Evolutionary conservation across 805 yeast species (phyloP).

Genomic region (Wickerhamiella slavikovae): DNA sequence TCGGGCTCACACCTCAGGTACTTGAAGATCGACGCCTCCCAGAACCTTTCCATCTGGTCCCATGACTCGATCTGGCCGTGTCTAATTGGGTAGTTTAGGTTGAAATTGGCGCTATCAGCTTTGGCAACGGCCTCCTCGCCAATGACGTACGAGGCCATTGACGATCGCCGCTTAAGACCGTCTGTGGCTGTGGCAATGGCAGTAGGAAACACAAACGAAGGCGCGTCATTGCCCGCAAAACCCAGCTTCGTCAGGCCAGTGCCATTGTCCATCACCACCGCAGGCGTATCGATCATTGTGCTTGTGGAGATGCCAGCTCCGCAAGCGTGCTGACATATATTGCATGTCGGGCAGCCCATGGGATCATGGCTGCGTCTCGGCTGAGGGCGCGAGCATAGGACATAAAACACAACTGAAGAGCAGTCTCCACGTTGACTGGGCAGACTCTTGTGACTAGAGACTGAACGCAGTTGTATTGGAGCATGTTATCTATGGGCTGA

Average conservation of each 20-base stretch:
- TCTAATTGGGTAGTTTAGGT: slow-evolving; percentile 76
- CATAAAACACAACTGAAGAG: too few relatives aligned
- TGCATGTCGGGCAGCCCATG: too few relatives aligned
- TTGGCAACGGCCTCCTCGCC: slow-evolving; percentile 91
- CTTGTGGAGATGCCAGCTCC: too few relatives aligned
- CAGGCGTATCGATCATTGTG: slow-evolving; percentile 13
- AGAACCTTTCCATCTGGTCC: slow-evolving; percentile 99
- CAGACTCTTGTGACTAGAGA: too few relatives aligned
- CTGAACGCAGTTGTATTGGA: too few relatives aligned
- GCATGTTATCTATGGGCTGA: too few relatives aligned
- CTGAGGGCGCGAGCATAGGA: too few relatives aligned
- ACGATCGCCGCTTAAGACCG: slow-evolving; percentile 14
- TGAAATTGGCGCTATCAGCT: slow-evolving; percentile 78
- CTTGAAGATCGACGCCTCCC: slow-evolving; percentile 95
- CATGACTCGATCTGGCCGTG: slow-evolving; percentile 98
- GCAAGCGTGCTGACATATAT: too few relatives aligned
- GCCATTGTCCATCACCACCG: slow-evolving; percentile 40
- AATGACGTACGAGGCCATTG: slow-evolving; percentile 63
- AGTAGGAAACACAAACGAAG: slow-evolving; percentile 92
- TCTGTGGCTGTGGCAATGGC: slow-evolving; percentile 58
- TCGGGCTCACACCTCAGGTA: slow-evolving; percentile 96
- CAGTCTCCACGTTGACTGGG: too few relatives aligned
- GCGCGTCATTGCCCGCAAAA: slow-evolving; percentile 96
- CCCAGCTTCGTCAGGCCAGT: slow-evolving; percentile 95
- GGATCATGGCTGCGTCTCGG: too few relatives aligned